These are phyloP conservation scores for Cicer pinnatifidum DNA, from an alignment of 306 rosid species.

Conservation along the genomic window DNA sequence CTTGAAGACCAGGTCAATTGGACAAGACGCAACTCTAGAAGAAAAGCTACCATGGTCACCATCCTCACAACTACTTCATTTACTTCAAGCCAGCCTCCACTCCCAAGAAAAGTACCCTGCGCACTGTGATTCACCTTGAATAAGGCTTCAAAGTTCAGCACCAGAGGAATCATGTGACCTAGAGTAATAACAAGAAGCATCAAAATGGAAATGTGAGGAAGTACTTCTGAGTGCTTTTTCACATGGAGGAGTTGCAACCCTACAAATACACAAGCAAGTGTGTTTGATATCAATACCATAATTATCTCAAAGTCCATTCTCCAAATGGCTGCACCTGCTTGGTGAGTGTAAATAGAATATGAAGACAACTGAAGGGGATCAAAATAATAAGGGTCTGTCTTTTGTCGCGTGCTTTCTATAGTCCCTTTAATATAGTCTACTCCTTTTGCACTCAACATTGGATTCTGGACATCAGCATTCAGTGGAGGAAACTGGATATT, in stretches of 20 bases:
- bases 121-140: slow-evolving; percentile 54
- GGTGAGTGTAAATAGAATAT: slow-evolving; percentile 55
- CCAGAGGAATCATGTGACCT: slow-evolving; percentile 82
- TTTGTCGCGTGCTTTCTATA: slow-evolving; percentile 69
- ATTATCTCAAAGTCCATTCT: slow-evolving; percentile 83
- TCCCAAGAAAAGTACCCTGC: slow-evolving; percentile 64
- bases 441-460: slow-evolving; percentile 48
- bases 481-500: slow-evolving; percentile 70
- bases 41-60: slow-evolving; percentile 81
- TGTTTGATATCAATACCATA: slow-evolving; percentile 76
- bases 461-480: slow-evolving; percentile 35
- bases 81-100: slow-evolving; percentile 84
- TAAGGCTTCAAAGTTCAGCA: slow-evolving; percentile 80
- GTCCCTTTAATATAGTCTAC: slow-evolving; percentile 61
- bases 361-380: slow-evolving; percentile 62
- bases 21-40: slow-evolving; percentile 73
- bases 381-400: slow-evolving; percentile 70
- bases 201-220: slow-evolving; percentile 68
- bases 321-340: slow-evolving; percentile 73
- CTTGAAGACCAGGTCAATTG: slow-evolving; percentile 83
- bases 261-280: slow-evolving; percentile 77
- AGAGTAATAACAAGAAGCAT: slow-evolving; percentile 73
- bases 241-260: slow-evolving; percentile 81
- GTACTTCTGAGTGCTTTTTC: slow-evolving; percentile 64
- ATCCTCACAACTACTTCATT: slow-evolving; percentile 79